Evolutionary conservation across 148 eudicot genomes (phyloP).

Genomic region (Vaccinium macrocarpon): DNA sequence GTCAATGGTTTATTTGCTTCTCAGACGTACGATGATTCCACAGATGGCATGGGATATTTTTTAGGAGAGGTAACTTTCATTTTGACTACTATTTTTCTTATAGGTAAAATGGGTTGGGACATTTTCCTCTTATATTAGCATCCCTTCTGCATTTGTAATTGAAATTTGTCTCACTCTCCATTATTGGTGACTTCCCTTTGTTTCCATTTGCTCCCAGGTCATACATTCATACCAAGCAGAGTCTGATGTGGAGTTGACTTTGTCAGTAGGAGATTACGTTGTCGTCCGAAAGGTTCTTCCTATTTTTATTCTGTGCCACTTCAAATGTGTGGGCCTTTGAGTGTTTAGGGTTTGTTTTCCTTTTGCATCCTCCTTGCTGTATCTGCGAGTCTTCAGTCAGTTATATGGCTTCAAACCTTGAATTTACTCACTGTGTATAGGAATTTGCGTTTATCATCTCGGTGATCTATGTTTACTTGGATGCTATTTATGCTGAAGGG

Average conservation of each 20-base stretch:
- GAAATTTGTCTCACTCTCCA: background rate
- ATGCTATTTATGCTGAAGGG: slow-evolving; percentile 10
- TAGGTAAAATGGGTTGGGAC: background rate
- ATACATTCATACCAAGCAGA: slow-evolving; percentile 76
- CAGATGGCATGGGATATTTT: slow-evolving; percentile 74
- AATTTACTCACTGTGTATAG: background rate
- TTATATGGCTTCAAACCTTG: background rate
- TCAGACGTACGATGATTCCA: slow-evolving; percentile 53
- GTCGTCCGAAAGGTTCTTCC: slow-evolving; percentile 75
- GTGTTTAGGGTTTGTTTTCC: background rate
- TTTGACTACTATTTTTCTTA: background rate
- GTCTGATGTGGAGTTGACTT: slow-evolving; percentile 67
- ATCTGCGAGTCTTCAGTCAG: background rate
- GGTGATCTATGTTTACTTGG: background rate
- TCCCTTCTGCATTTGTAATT: background rate
- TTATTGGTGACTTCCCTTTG: background rate
- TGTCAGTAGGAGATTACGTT: slow-evolving; percentile 73
- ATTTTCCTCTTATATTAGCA: background rate
- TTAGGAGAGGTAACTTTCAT: slow-evolving; percentile 66
- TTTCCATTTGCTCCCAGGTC: slow-evolving; percentile 45
- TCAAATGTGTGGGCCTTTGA: background rate
- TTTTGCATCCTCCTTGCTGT: background rate
- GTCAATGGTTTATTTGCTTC: slow-evolving; percentile 53
- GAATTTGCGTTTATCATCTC: background rate
- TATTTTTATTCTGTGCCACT: background rate